phyloP scores from a whole-genome alignment of 1,284 basidiomycete species.

The Polyporus tsugae region DNA sequence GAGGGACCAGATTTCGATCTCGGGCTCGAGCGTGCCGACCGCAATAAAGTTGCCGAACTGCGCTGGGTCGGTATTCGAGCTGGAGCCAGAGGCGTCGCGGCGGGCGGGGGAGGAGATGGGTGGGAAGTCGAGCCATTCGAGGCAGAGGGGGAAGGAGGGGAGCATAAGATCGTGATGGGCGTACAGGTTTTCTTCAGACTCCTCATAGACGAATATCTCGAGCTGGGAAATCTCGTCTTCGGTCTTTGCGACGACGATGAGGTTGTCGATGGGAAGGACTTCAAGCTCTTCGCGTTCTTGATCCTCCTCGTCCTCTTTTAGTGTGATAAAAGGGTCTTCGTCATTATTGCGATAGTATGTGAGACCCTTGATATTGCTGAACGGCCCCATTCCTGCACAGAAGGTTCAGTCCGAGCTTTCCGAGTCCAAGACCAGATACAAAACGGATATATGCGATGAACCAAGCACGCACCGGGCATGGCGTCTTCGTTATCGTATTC shows the following conservation, averaged over 20 bases:
- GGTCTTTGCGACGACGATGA: slow-evolving; percentile 94
- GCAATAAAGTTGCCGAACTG: slow-evolving; percentile 91
- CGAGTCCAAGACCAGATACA: no score
- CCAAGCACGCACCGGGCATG: slow-evolving; percentile 57
- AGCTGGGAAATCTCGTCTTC: slow-evolving; percentile 97
- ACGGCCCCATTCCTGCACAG: slow-evolving; percentile 80
- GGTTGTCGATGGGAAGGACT: slow-evolving; percentile 90
- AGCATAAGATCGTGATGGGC: slow-evolving; percentile 99
- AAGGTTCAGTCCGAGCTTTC: background rate
- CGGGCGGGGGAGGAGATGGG: slow-evolving; percentile 62
- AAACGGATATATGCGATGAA: slow-evolving; percentile 16
- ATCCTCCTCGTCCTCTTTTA: slow-evolving; percentile 90
- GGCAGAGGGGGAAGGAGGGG: slow-evolving; percentile 96
- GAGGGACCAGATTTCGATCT: slow-evolving; percentile 98
- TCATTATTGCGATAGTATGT: slow-evolving; percentile 92
- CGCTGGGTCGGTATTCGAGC: slow-evolving; percentile 42
- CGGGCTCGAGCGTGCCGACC: slow-evolving; percentile 96
- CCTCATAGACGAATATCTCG: slow-evolving; percentile 95
- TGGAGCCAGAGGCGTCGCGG: slow-evolving; percentile 42
- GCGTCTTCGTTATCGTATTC: slow-evolving; percentile 90
- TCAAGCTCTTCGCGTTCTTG: slow-evolving; percentile 93
- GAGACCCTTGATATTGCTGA: slow-evolving; percentile 96
- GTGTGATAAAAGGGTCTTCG: slow-evolving; percentile 97
- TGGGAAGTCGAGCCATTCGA: slow-evolving; percentile 98
- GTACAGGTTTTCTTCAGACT: slow-evolving; percentile 91